phyloP scores from a whole-genome alignment of 2,329 filamentous ascomycete genomes.

The Ilyonectria robusta region DNA sequence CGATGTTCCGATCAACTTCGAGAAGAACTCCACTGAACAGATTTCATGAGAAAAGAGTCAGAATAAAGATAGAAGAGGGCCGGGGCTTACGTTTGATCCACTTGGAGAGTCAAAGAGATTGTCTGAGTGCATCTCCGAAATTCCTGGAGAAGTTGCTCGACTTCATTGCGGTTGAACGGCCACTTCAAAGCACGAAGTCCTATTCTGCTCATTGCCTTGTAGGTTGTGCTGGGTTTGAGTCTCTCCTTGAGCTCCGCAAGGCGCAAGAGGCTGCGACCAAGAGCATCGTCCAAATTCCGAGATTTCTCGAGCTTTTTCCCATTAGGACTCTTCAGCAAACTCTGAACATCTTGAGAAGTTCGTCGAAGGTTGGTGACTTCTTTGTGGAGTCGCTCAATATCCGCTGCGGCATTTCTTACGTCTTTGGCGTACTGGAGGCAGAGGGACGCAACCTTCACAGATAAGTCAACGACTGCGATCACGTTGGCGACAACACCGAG shows the following conservation, averaged over 20 bases:
- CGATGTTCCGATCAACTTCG: not conserved
- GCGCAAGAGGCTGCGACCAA: not conserved
- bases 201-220: not conserved
- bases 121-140: not conserved
- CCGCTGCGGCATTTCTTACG: not conserved
- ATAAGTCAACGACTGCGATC: not conserved
- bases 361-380: not conserved
- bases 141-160: not conserved
- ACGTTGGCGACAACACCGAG: conserved; percentile 1
- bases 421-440: conserved; percentile 7
- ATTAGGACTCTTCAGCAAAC: not conserved
- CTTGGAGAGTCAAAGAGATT: not conserved
- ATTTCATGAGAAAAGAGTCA: not conserved
- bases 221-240: not conserved
- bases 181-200: not conserved
- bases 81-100: not conserved
- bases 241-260: not conserved
- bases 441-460: not conserved
- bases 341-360: not conserved
- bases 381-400: not conserved
- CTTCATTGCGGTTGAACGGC: not conserved
- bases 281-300: too few relatives aligned
- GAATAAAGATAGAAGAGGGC: not conserved
- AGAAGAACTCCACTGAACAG: not conserved
- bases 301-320: too few relatives aligned